Evolutionary conservation across 371 early-diverging fungal genomes (phyloP), one percentile per base, ranked within the genome.

Genomic region (Circinella minor): DNA sequence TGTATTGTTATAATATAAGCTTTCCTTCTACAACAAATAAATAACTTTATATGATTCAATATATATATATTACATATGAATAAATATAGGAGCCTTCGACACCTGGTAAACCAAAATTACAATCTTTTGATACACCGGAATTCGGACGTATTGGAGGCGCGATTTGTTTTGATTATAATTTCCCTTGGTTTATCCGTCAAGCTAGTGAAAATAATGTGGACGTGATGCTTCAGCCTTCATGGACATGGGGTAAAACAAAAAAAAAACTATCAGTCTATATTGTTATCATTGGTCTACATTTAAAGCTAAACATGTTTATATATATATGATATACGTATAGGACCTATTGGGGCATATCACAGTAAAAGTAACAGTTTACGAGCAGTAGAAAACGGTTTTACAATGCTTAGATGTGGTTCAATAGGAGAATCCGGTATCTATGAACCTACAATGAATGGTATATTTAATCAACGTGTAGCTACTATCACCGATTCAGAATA

Each of bases 151-250:
- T 88, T 27, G 84, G 87, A 17, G 82, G 72, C 3, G 83, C 80
- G 4, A 86, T 88, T 55, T 88, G 88, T 55, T 88, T 86, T 68
- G 88, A 88, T 57, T 75, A 74, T 66, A 85, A 86, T 55, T 88
- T 86, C 47, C 80, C 83, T 18, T 69, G 75, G 8, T 81, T 83
- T 63, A 85, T 88, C 37, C 73, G 74, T 1, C 87, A 88, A 74
- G 83, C 85, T 8, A 82, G 86, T 46, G 69, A 71, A 18, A 74
- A 85, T 20, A 71, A 81, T 0, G 78, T 87, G 8, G 81, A 86
- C 69, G 46, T 88, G 13, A 76, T 88, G 78, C 73, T 88, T 51
- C 87, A 88, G 64, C 77, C 87, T 43, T 81, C 83, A 60, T 83
- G 82, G 80, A 86, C 84, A 1, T 88, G 87, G 89, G 88, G 84